Evolutionary conservation across 2,329 filamentous ascomycete genomes (phyloP).

Genomic region (Pyricularia pennisetigena): DNA sequence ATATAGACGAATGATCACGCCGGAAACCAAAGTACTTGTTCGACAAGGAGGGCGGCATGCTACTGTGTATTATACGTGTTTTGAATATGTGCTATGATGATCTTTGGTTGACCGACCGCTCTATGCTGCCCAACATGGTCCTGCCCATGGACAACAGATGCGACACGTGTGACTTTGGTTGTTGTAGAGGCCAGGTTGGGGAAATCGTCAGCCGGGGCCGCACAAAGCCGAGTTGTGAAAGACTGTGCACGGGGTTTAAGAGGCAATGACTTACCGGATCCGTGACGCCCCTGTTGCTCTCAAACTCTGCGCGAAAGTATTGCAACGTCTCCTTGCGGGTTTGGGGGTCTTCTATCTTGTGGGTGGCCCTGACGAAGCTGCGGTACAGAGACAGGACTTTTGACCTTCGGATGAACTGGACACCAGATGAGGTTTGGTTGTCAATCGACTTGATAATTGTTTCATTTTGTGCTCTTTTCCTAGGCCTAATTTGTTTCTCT

Average conservation of each 20-base stretch:
- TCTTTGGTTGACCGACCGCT: slow-evolving; percentile 41
- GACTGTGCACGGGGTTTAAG: not conserved
- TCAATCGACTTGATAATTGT: not conserved
- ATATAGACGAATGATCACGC: not conserved
- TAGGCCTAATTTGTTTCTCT: not conserved
- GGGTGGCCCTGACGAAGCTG: slow-evolving; percentile 43
- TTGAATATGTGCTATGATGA: slow-evolving; percentile 21
- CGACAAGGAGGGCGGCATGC: not conserved
- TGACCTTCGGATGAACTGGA: slow-evolving; percentile 48
- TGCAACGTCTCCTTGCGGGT: slow-evolving; percentile 45
- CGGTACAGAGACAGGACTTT: slow-evolving; percentile 49
- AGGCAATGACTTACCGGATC: slow-evolving; percentile 37
- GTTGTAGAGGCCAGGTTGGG: not conserved
- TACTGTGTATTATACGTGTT: not conserved
- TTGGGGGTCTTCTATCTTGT: slow-evolving; percentile 36
- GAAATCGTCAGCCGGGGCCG: not conserved
- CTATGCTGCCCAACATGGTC: slow-evolving; percentile 56
- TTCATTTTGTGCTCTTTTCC: not conserved
- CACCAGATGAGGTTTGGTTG: not conserved
- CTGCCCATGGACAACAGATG: slow-evolving; percentile 56
- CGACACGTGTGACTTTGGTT: slow-evolving; percentile 43
- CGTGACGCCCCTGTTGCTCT: slow-evolving; percentile 44
- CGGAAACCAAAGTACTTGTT: not conserved
- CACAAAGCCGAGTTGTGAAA: not conserved
- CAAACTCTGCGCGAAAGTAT: slow-evolving; percentile 51